These are phyloP conservation scores for Raffaelea arxii DNA, from an alignment of 2,329 filamentous ascomycete genomes.

Conservation along the genomic window DNA sequence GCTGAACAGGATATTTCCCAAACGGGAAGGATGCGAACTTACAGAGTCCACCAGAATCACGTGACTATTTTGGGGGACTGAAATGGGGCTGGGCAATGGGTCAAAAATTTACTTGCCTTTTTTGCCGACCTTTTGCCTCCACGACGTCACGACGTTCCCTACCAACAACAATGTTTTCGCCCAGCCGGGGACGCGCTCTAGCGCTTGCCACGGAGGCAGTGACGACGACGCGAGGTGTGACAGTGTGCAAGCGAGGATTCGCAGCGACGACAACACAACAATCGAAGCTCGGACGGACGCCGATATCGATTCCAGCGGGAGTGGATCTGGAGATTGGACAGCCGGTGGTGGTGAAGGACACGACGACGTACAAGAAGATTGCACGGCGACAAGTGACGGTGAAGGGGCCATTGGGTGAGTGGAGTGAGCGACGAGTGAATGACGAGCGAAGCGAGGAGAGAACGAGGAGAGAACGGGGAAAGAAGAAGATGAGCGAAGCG, in stretches of 20 bases:
- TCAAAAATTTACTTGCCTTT: too few species aligned
- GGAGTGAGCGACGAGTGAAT: too few species aligned
- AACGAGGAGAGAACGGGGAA: neutral
- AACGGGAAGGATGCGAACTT: too few species aligned
- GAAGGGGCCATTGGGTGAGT: constrained; percentile 67
- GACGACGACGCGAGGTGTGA: constrained; percentile 18
- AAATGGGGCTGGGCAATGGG: too few species aligned
- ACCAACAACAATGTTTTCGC: constrained; percentile 57
- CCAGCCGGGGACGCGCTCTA: constrained; percentile 50
- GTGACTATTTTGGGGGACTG: too few species aligned
- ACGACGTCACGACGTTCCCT: too few species aligned
- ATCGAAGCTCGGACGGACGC: constrained; percentile 80
- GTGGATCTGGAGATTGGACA: constrained; percentile 68
- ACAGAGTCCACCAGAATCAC: too few species aligned
- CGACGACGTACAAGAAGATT: constrained; percentile 51
- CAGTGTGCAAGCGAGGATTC: constrained; percentile 36
- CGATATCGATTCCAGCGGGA: constrained; percentile 71
- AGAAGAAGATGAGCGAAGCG: constrained; percentile 31
- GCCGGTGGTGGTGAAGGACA: constrained; percentile 40
- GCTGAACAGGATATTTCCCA: too few species aligned
- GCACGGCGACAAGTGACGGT: constrained; percentile 62
- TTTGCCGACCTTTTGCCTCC: too few species aligned
- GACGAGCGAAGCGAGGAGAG: neutral
- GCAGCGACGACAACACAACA: constrained; percentile 55
- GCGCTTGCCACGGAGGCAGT: constrained; percentile 42